These are phyloP conservation scores for Microstegium vimineum DNA, from an alignment of 176 grass and related monocot species.

Conservation along the genomic window DNA sequence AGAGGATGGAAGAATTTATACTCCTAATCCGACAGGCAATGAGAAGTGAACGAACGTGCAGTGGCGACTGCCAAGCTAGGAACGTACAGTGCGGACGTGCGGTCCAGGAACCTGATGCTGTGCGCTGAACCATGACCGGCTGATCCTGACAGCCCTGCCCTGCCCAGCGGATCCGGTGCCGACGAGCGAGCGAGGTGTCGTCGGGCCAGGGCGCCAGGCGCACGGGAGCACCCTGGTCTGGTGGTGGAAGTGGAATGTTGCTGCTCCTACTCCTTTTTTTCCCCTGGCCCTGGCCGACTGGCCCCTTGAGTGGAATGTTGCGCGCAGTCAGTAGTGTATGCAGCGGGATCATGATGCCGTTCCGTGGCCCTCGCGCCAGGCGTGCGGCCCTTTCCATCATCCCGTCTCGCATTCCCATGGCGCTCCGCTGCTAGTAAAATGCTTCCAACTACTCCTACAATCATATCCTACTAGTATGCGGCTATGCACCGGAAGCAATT, in stretches of 20 bases:
- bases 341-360: not conserved
- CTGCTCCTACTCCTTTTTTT: not conserved
- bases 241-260: not conserved
- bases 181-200: not conserved
- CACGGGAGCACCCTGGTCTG: not conserved
- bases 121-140: not conserved
- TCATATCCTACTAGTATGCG: not conserved
- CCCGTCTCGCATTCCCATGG: conserved; percentile 25
- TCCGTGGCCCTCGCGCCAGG: not conserved
- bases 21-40: not conserved
- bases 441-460: not conserved
- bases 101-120: not conserved
- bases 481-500: too few relatives aligned
- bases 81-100: too few relatives aligned
- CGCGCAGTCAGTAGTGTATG: not conserved
- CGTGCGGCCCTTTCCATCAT: conserved; percentile 28
- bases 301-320: not conserved
- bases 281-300: too few relatives aligned
- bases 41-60: not conserved
- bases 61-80: not conserved
- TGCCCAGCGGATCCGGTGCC: not conserved
- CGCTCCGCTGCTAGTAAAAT: conserved; percentile 5
- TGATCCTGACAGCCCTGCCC: not conserved
- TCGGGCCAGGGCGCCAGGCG: not conserved
- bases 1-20: not conserved